These are phyloP conservation scores for apple (Malus domestica) DNA, from an alignment of 306 rosid genomes.

Conservation along the genomic window DNA sequence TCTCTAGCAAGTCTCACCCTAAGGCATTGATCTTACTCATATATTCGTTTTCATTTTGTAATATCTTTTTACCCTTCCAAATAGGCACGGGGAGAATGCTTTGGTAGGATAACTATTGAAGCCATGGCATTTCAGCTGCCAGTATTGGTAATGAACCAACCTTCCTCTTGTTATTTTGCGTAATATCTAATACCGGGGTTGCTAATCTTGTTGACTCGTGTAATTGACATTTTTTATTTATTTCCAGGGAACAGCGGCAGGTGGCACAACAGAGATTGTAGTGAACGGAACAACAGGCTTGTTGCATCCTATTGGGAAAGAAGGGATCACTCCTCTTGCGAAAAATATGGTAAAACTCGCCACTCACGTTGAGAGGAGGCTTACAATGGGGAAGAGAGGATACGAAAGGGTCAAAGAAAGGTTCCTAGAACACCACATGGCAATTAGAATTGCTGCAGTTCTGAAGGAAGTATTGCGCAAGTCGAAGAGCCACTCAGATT, in stretches of 20 bases:
- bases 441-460: constrained; percentile 65
- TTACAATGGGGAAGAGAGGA: constrained; percentile 90
- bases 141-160: constrained; percentile 49
- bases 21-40: background rate
- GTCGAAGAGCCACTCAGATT: constrained; percentile 39
- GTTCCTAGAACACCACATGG: constrained; percentile 80
- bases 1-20: background rate
- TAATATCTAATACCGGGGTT: background rate
- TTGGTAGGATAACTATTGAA: constrained; percentile 83
- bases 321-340: constrained; percentile 69
- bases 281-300: constrained; percentile 81
- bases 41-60: background rate
- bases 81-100: constrained; percentile 76
- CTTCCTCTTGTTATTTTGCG: background rate
- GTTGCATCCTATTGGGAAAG: constrained; percentile 72
- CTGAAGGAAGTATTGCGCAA: constrained; percentile 56
- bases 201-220: background rate
- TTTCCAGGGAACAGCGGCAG: constrained; percentile 78
- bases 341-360: constrained; percentile 78
- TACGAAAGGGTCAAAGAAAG: constrained; percentile 67
- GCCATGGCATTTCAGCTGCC: constrained; percentile 90
- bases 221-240: constrained; percentile 2
- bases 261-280: constrained; percentile 90
- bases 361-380: constrained; percentile 78
- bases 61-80: background rate